phyloP scores from a whole-genome alignment of 2,329 filamentous ascomycete genomes.

The Rhynchosporium graminicola region DNA sequence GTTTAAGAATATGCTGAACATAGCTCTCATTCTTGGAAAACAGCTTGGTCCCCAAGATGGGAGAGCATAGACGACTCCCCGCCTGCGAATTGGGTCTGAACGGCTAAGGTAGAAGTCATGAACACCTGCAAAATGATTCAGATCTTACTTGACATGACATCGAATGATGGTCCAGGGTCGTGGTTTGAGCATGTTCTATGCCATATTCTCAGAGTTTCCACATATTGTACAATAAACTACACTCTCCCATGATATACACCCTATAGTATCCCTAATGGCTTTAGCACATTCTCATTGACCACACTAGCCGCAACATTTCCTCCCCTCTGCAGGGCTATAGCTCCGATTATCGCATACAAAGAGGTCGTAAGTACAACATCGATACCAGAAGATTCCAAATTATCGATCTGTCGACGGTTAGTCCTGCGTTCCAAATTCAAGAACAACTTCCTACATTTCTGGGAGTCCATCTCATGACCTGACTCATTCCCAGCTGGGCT shows the following conservation, averaged over 20 bases:
- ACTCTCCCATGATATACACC: conserved; percentile 28
- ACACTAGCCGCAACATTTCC: conserved; percentile 74
- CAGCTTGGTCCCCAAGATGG: no score
- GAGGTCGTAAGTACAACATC: conserved; percentile 74
- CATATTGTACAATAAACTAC: conserved; percentile 38
- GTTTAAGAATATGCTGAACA: no score
- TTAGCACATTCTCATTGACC: conserved; percentile 63
- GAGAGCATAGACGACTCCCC: no score
- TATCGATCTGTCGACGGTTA: conserved; percentile 53
- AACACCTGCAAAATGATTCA: neutral
- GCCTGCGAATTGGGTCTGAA: no score
- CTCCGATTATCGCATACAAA: conserved; percentile 84
- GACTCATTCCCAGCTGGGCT: conserved; percentile 66
- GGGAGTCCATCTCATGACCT: conserved; percentile 87
- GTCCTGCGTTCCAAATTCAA: conserved; percentile 13
- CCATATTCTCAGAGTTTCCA: neutral
- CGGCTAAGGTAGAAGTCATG: neutral
- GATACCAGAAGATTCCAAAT: conserved; percentile 71
- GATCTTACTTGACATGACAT: neutral
- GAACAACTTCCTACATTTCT: conserved; percentile 58
- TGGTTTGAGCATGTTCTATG: neutral
- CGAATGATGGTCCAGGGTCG: neutral
- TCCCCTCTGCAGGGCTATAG: conserved; percentile 84
- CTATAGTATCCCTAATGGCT: conserved; percentile 39
- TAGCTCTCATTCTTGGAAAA: no score